Evolutionary conservation across 768 basidiomycete species (phyloP), one percentile per base, ranked within the genome.

Genomic region (Russula lepida): DNA sequence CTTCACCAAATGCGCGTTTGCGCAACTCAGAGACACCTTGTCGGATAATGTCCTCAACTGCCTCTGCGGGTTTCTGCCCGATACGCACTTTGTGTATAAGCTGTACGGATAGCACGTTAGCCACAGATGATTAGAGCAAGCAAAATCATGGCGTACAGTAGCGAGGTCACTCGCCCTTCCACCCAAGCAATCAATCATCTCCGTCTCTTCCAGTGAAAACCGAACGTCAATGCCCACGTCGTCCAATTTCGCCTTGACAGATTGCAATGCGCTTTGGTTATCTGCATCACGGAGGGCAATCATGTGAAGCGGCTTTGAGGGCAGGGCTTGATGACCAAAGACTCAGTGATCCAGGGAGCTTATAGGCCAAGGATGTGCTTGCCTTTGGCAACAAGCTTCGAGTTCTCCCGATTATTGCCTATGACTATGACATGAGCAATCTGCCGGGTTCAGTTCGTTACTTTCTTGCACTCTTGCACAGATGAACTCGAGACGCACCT

Each of bases 1-100:
- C 95, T 65, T 97, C 94, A 0, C 94, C 95, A 69, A 98, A 99
- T 0, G 90, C 90, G 50, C 82, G 87, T 79, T 98, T 98, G 50
- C 89, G 78, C 53, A 98, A 75, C 71, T 97, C 94, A 35, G 84
- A 79, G 11, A 93, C 83, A 35, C 86, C 86, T 17, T 90, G 81
- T 23, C 74, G 73, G 62, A 97, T 83, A 67, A 98, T 92, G 68
- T 98, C 95, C 68, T 95, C 90, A 6, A 97, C 89, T 1, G 92
- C 92, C 41, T 88, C 89, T 56, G 84, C 78, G 3, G 95, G 80
- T 17, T 70, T 74, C 73, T 83, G 81, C 2, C 92, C 89, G 52
- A 78, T 85, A 23, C 84, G 79, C 39, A 94, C 84, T 74, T 94
- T 95, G 74, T 92, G 86, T 12, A 95, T 84, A 35, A 98, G 74